phyloP scores from a whole-genome alignment of 2,329 filamentous ascomycete species.

The Cordyceps cicadae region DNA sequence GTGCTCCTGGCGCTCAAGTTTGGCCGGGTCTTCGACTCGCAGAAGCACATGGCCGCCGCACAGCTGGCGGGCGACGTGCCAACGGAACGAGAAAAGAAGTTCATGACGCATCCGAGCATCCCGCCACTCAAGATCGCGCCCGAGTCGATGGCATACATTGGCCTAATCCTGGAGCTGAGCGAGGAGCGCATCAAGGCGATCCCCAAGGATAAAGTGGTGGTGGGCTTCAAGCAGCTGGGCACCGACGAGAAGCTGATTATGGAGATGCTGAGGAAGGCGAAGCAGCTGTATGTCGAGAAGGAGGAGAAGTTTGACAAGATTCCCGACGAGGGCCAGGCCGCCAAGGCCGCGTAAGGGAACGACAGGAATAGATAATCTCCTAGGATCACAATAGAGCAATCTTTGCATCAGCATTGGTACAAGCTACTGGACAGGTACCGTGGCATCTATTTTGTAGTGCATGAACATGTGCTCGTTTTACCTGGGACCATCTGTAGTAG shows the following conservation, averaged over 20 bases:
- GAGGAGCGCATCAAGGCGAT: background rate
- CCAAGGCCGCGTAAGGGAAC: background rate
- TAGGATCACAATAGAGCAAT: too few species aligned
- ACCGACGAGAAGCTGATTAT: background rate
- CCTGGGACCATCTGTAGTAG: too few species aligned
- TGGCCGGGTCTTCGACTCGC: background rate
- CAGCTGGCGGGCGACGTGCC: background rate
- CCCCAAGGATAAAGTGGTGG: background rate
- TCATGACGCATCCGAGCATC: background rate
- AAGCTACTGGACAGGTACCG: too few species aligned
- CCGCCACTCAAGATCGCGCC: background rate
- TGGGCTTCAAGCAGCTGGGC: background rate
- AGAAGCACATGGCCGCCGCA: background rate
- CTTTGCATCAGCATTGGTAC: background rate
- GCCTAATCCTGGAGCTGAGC: background rate
- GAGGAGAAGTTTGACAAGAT: background rate
- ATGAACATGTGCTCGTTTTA: too few species aligned
- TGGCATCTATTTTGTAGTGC: too few species aligned
- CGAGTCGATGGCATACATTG: background rate
- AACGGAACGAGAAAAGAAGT: background rate
- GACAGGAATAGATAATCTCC: background rate
- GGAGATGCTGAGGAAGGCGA: background rate
- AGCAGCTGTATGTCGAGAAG: background rate
- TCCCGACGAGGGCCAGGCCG: background rate
- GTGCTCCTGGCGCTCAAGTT: conserved; percentile 1